phyloP scores from a whole-genome alignment of 164 flowering plant species.

The Protea cynaroides region DNA sequence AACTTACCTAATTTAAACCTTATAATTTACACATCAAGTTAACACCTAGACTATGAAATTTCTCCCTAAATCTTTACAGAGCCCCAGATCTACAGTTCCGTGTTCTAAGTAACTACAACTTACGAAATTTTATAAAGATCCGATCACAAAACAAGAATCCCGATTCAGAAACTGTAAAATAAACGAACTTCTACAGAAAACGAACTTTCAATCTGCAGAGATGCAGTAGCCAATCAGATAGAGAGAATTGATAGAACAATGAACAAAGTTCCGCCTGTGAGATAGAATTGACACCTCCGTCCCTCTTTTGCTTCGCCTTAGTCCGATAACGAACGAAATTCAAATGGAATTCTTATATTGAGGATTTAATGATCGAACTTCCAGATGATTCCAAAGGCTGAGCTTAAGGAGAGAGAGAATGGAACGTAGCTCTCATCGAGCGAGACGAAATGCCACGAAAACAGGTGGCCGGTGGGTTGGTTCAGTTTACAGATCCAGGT shows the following conservation, averaged over 20 bases:
- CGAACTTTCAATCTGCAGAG: conserved; percentile 13
- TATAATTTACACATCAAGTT: neutral
- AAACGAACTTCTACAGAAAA: conserved; percentile 9
- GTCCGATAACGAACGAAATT: no score
- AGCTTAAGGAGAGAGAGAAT: no score
- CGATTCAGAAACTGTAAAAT: neutral
- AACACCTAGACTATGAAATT: neutral
- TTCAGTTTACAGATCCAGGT: no score
- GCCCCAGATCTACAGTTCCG: neutral
- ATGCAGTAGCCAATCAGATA: conserved; percentile 1
- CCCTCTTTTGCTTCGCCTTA: neutral
- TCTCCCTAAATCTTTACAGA: conserved; percentile 3
- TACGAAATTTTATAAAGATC: neutral
- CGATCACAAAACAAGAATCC: neutral
- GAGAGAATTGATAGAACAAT: neutral
- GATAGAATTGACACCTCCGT: neutral
- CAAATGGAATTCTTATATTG: no score
- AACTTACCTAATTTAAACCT: neutral
- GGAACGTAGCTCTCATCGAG: no score
- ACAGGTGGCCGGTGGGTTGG: no score
- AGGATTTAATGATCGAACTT: no score
- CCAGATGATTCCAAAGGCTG: no score
- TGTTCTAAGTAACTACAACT: conserved; percentile 1
- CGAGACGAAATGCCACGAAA: no score
- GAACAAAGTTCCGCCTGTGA: neutral